Conservation (phyloP, 768 basidiomycete genomes). For the Podaxis pistillaris region DNA sequence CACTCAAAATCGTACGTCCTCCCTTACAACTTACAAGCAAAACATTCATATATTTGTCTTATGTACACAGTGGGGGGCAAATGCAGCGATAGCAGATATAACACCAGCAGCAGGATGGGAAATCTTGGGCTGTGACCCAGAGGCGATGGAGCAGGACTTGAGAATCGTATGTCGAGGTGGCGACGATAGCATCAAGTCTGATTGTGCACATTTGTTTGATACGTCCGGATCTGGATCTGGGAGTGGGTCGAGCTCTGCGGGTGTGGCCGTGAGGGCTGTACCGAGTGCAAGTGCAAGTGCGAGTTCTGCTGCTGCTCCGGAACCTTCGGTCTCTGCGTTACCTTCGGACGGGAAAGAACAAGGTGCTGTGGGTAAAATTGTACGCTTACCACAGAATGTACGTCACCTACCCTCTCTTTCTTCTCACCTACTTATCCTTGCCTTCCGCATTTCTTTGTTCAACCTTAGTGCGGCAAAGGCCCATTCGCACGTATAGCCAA, state of each 20-base stretch:
- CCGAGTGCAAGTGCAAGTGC: slow-evolving; percentile 24
- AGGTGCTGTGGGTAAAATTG: slow-evolving; percentile 37
- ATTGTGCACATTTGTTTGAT: slow-evolving; percentile 12
- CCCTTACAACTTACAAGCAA: no score
- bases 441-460: background rate
- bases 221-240: slow-evolving; percentile 28
- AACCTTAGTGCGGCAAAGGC: slow-evolving; percentile 21
- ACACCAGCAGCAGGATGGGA: slow-evolving; percentile 53
- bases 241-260: background rate
- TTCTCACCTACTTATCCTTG: background rate
- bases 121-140: slow-evolving; percentile 44
- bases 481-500: slow-evolving; percentile 22
- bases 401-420: slow-evolving; percentile 16
- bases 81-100: slow-evolving; percentile 38
- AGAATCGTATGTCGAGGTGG: slow-evolving; percentile 43
- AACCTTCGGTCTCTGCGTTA: background rate
- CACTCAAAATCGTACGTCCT: slow-evolving; percentile 36
- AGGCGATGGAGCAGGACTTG: slow-evolving; percentile 41
- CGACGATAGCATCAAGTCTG: background rate
- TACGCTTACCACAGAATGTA: slow-evolving; percentile 52
- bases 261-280: background rate
- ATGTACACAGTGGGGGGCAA: slow-evolving; percentile 33
- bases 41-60: background rate
- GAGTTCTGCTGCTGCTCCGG: slow-evolving; percentile 37
- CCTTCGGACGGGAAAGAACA: slow-evolving; percentile 10